Evolutionary conservation across 1,284 basidiomycete species (phyloP).

Genomic region (Hemileia vastatrix): DNA sequence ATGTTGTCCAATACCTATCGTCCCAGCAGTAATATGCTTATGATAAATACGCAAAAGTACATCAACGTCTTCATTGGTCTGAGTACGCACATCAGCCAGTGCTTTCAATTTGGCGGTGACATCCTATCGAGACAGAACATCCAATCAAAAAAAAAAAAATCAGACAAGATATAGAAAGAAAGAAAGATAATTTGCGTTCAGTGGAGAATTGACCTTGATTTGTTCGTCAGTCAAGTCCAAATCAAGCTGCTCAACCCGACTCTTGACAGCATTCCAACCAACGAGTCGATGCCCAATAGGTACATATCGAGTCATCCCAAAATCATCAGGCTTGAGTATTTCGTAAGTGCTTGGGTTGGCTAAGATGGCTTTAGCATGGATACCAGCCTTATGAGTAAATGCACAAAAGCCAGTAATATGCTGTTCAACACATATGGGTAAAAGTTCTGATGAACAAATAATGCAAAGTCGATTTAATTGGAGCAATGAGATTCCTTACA

Average conservation of each 20-base stretch:
- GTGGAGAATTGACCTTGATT: conserved; percentile 46
- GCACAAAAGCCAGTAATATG: conserved; percentile 84
- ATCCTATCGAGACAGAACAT: conserved; percentile 52
- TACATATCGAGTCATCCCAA: conserved; percentile 93
- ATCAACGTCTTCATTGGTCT: conserved; percentile 99
- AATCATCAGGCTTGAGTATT: conserved; percentile 90
- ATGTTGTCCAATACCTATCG: conserved; percentile 16
- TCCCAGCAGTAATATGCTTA: conserved; percentile 22
- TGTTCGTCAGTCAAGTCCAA: conserved; percentile 74
- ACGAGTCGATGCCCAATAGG: conserved; percentile 96
- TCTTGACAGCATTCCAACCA: conserved; percentile 99
- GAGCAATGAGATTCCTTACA: conserved; percentile 48
- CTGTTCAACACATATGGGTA: conserved; percentile 40
- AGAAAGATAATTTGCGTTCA: neutral
- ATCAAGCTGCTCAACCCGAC: conserved; percentile 91
- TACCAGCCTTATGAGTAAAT: conserved; percentile 99
- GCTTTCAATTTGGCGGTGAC: conserved; percentile 99
- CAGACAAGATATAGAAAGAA: neutral
- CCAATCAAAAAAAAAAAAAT: neutral
- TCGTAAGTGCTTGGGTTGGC: conserved; percentile 99
- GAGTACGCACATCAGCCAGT: conserved; percentile 92
- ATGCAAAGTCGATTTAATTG: neutral
- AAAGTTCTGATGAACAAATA: neutral
- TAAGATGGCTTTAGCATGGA: conserved; percentile 99
- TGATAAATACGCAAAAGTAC: conserved; percentile 74